Evolutionary conservation across 495 filamentous ascomycete species (phyloP).

Genomic region (Podospora sp.): DNA sequence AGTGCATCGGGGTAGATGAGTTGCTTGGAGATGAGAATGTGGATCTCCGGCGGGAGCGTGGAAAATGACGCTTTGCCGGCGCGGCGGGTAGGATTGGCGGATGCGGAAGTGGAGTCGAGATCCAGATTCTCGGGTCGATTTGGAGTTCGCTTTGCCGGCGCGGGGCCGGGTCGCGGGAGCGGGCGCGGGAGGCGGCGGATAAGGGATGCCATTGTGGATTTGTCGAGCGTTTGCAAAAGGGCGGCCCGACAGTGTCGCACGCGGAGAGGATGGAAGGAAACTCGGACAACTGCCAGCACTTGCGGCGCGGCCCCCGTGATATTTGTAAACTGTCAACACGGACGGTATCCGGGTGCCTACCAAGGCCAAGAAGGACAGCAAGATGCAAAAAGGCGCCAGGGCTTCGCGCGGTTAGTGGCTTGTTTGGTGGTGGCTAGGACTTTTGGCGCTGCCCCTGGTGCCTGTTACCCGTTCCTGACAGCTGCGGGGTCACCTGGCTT

Average conservation of each 20-base stretch:
- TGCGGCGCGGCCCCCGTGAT: background rate
- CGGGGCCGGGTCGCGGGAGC: background rate
- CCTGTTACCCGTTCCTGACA: constrained; percentile 12
- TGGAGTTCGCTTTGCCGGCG: background rate
- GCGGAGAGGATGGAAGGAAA: background rate
- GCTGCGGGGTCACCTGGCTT: background rate
- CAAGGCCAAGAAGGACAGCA: constrained; percentile 10
- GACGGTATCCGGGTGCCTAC: constrained; percentile 7
- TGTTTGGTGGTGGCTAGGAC: constrained; percentile 19
- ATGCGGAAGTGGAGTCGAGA: background rate
- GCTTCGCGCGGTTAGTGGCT: constrained; percentile 1
- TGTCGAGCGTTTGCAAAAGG: background rate
- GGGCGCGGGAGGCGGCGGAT: background rate
- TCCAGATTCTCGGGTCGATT: background rate
- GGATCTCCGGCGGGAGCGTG: constrained; percentile 64
- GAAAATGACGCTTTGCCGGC: constrained; percentile 12
- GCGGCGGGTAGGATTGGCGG: background rate
- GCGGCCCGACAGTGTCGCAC: background rate
- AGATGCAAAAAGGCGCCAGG: background rate
- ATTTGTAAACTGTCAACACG: constrained; percentile 6
- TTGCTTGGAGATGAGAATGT: constrained; percentile 52
- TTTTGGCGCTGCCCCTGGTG: background rate
- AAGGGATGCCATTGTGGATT: constrained; percentile 10
- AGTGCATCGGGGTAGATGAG: constrained; percentile 62
- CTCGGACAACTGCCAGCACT: background rate